Evolutionary conservation across 495 filamentous ascomycete genomes (phyloP), one percentile per base, ranked within the genome.

Genomic region (Aspergillus coremiiformis): DNA sequence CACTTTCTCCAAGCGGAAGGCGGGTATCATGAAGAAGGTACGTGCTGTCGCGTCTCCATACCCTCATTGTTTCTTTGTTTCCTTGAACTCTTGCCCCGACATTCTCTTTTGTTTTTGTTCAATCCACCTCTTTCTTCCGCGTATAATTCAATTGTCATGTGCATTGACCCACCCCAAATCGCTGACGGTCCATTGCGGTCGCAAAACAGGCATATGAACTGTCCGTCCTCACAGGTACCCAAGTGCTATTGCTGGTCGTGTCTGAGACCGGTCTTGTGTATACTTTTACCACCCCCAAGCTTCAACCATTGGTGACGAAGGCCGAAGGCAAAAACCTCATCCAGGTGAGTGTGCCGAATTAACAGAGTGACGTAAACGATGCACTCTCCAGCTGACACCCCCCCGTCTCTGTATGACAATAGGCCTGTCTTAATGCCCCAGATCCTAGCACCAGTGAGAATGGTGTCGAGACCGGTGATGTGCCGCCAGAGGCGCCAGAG

Each of bases 1-100:
- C 70, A 99, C 93, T 57, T 99, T 99, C 73, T 97, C 94, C 57
- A 99, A 99, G 85, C 90, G 93, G 70, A 99, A 99, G 81, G 93
- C 93, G 52, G 93, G 93, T 63, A 99, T 99, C 74, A 99, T 99
- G 93, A 99, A 99, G 82, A 99, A 99, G 91, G 93, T 96, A 69
- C 55, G 82, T 78, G 21, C 46, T 44, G 50, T 63, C 67, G 69
- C 65, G 60, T 66, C 45, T 53, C 49, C 51, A 50, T 39, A 43
- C 41, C 51, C 32, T 51, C 58, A 61, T 41, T 48, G 8, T 42
- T 21, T 21, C 44, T 55, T 24, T 29, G 23, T 21, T 56, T 19
- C 12, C 1, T 49, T 23, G 26, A 47, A 24, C 37, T 32, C 26
- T 41, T 48, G 55, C 26, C 44, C 22, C 19, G 39, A 9, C 47